Evolutionary conservation across 371 early-diverging fungal species (phyloP).

Genomic region (Umbelopsis sp.): DNA sequence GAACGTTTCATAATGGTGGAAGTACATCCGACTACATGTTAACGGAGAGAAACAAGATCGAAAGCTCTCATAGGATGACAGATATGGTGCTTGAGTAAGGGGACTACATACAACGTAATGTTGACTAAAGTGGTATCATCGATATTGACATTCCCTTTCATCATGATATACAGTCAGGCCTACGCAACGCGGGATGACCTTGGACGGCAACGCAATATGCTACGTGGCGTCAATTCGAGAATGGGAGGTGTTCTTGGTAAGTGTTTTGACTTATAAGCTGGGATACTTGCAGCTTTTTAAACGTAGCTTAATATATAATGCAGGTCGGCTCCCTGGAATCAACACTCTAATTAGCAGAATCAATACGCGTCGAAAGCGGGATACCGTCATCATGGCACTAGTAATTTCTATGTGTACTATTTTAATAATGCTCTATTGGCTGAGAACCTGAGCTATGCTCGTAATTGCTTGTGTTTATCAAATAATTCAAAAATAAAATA

Average conservation of each 20-base stretch:
- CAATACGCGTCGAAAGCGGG: constrained; percentile 63
- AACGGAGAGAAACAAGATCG: constrained; percentile 63
- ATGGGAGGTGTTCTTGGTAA: constrained; percentile 57
- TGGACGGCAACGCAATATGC: constrained; percentile 53
- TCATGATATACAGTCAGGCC: constrained; percentile 53
- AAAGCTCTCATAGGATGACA: constrained; percentile 64
- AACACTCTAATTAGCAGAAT: constrained; percentile 67
- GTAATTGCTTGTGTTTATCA: not conserved
- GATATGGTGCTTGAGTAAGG: constrained; percentile 70
- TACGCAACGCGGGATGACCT: constrained; percentile 63
- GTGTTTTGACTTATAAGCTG: constrained; percentile 3
- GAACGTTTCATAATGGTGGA: constrained; percentile 47
- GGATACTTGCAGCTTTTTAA: not conserved
- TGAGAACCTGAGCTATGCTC: constrained; percentile 36
- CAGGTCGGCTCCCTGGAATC: constrained; percentile 63
- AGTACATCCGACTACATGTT: constrained; percentile 58
- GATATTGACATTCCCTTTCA: constrained; percentile 15
- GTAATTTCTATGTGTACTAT: constrained; percentile 64
- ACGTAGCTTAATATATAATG: not conserved
- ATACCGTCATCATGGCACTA: constrained; percentile 66
- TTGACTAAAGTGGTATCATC: not conserved
- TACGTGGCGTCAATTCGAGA: constrained; percentile 53
- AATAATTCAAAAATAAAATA: constrained; percentile 3
- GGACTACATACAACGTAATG: not conserved
- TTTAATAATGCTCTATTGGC: constrained; percentile 57